Base-by-base conservation (phyloP, 1,284 basidiomycete genomes). In the Porodaedalea pini region DNA sequence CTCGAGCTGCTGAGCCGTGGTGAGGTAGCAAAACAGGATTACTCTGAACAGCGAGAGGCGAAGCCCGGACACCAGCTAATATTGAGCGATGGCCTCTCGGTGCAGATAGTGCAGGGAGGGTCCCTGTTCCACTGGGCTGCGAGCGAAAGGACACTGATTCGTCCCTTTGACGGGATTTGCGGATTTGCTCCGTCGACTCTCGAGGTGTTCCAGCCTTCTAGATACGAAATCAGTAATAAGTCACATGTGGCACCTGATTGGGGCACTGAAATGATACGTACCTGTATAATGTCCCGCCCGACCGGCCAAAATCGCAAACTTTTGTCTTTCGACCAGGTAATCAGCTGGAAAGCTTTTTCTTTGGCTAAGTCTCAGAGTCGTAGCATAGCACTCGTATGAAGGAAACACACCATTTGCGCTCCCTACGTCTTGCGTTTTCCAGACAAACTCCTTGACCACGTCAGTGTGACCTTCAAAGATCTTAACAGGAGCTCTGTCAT, bases 371-470 rank as follows among this genome's bases (percentile, higher is more conserved):
- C 63, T 49, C 34, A 60, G 2, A 63, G 21, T 13, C 3, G 21
- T 48, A 31, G 31, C 17, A 17, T 10, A 13, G 19, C 27, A 10
- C 6, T 54, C 11, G 21, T 29, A 52, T 27, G 4, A 29, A 8
- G 17, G 25, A 59, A 37, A 64, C 55, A 68, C 78, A 72, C 10
- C 78, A 13, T 82, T 81, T 63, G 45, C 50, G n/a, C 36, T 21
- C 17, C 55, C 58, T 23, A 11, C 34, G n/a, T 82, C 82, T 51
- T 76, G 68, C 0, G 81, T 84, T 58, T 97, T 78, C 94, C 97
- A 98, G 1, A 99, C 94, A 67, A 97, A 99, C 72, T 99, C 96
- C 66, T 98, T 98, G 36, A 98, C 96, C 3, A 94, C 91, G 66
- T 97, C 94, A 0, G 83, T 81, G 69, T 97, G 94, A 0, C 94